phyloP scores from a whole-genome alignment of 371 early-diverging fungal genomes.

The Haplosporangium sp. region DNA sequence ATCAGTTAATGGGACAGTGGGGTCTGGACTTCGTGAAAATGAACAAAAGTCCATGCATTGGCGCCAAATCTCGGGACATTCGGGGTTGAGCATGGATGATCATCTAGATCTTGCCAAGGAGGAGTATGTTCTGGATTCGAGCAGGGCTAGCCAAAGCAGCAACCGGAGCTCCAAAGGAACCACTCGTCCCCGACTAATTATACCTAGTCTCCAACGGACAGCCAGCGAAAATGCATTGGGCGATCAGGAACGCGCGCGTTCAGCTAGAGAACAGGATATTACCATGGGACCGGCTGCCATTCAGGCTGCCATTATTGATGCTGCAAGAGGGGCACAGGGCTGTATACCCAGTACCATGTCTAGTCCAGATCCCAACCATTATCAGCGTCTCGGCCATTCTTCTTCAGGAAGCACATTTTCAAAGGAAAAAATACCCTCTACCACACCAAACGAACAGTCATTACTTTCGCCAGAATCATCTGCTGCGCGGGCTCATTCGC shows the following conservation, averaged over 20 bases:
- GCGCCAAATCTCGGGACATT: neutral
- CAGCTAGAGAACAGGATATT: conserved; percentile 15
- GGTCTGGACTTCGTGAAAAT: neutral
- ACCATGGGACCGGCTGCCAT: conserved; percentile 37
- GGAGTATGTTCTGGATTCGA: conserved; percentile 39
- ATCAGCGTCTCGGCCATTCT: conserved; percentile 5
- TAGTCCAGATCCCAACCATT: conserved; percentile 40
- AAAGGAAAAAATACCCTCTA: neutral
- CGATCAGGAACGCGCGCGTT: neutral
- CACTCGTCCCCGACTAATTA: conserved; percentile 3
- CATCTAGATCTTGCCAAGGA: conserved; percentile 28
- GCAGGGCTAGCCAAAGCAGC: conserved; percentile 37
- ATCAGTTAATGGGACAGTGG: conserved; percentile 3
- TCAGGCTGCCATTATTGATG: conserved; percentile 51
- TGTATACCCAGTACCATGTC: conserved; percentile 24
- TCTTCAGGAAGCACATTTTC: neutral
- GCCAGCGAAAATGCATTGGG: conserved; percentile 27
- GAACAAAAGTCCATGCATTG: neutral
- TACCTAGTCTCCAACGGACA: conserved; percentile 28
- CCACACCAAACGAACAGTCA: neutral
- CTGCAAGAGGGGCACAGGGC: conserved; percentile 28
- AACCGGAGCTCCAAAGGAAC: conserved; percentile 9
- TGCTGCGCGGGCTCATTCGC: neutral
- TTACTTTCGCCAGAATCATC: conserved; percentile 19
- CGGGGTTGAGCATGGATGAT: conserved; percentile 7